Evolutionary conservation across 2,329 filamentous ascomycete genomes (phyloP).

Genomic region (Pyrenophora tritici-repentis): DNA sequence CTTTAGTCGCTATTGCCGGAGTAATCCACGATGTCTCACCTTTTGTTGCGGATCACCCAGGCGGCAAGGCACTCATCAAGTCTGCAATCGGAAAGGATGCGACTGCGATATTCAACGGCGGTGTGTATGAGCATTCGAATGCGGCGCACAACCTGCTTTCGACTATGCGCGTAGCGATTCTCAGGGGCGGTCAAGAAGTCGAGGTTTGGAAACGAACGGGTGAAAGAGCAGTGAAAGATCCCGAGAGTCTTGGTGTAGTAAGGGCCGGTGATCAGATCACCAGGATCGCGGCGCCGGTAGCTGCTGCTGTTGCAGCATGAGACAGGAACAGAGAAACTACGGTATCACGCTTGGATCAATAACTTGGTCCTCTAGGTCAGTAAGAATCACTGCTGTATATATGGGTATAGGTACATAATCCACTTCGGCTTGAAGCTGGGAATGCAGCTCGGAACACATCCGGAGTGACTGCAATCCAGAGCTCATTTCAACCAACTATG

Average conservation of each 20-base stretch:
- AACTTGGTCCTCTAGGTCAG: no score
- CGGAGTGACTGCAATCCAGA: no score
- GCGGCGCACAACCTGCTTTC: conserved; percentile 50
- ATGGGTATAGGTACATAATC: no score
- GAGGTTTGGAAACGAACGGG: conserved; percentile 46
- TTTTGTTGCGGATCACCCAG: conserved; percentile 47
- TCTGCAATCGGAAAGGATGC: conserved; percentile 47
- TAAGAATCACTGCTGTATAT: no score
- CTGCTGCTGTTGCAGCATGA: conserved; percentile 79
- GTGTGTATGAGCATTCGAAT: conserved; percentile 48
- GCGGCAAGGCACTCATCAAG: conserved; percentile 45
- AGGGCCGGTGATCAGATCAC: conserved; percentile 77
- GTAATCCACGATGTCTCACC: conserved; percentile 47
- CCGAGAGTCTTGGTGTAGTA: conserved; percentile 74
- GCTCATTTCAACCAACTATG: no score
- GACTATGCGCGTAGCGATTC: conserved; percentile 49
- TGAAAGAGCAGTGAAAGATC: conserved; percentile 63
- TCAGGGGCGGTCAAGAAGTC: conserved; percentile 48
- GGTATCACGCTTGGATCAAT: no score
- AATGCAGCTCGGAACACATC: no score
- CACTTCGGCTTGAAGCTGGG: no score
- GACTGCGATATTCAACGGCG: conserved; percentile 48
- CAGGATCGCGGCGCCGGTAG: conserved; percentile 73
- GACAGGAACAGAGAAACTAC: no score
- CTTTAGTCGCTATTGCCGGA: conserved; percentile 44